Conservation (phyloP, 1,284 basidiomycete genomes). For the Pseudozyma hubeiensis region DNA sequence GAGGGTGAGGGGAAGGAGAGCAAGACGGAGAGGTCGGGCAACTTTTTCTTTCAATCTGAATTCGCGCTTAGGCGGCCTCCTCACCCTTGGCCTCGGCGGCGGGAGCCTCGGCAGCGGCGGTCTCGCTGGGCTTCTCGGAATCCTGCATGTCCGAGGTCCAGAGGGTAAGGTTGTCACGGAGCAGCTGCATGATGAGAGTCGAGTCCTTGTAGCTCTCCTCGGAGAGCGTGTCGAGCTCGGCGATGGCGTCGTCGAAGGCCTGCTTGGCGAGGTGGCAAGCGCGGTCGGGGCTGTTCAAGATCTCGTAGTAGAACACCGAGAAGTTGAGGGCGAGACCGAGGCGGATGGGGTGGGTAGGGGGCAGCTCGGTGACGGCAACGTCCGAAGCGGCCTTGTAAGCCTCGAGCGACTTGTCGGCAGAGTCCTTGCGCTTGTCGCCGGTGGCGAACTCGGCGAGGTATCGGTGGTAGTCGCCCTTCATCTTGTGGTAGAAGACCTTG, state of each 20-base stretch:
- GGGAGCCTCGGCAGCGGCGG: conserved; percentile 58
- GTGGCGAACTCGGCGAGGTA: conserved; percentile 99
- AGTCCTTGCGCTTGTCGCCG: conserved; percentile 98
- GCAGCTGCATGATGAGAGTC: conserved; percentile 98
- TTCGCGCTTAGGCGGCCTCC: conserved; percentile 64
- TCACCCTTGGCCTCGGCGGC: conserved; percentile 66
- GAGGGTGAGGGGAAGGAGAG: conserved; percentile 9
- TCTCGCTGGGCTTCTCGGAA: conserved; percentile 69
- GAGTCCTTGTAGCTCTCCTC: conserved; percentile 96
- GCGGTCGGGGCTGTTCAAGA: conserved; percentile 98
- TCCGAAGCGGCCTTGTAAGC: conserved; percentile 99
- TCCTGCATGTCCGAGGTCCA: conserved; percentile 94
- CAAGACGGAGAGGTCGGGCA: conserved; percentile 12
- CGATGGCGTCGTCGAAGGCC: conserved; percentile 99
- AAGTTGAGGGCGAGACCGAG: conserved; percentile 99
- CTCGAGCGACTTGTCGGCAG: conserved; percentile 97
- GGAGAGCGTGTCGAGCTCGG: conserved; percentile 98
- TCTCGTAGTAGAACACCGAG: conserved; percentile 99
- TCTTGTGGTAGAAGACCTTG: conserved; percentile 99
- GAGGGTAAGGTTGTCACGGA: conserved; percentile 94
- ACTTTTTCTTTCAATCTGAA: conserved; percentile 45
- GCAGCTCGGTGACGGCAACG: conserved; percentile 96
- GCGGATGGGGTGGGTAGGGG: conserved; percentile 98
- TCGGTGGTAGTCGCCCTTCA: conserved; percentile 99
- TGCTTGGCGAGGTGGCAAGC: conserved; percentile 99